These are phyloP conservation scores for Miscanthus lutarioriparius DNA, from an alignment of 176 grass and related monocot species.

Conservation along the genomic window DNA sequence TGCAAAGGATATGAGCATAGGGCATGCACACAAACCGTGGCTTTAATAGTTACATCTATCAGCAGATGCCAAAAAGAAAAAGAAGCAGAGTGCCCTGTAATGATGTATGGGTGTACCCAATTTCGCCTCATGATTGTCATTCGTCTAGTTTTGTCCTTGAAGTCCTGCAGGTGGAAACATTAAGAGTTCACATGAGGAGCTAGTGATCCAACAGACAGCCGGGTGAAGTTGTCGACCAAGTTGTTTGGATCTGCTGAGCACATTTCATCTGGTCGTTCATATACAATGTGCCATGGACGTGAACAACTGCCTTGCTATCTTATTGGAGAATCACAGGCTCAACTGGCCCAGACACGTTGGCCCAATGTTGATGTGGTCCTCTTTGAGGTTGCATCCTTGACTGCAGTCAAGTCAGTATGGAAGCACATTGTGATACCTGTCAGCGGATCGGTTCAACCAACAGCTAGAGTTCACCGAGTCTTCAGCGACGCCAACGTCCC, in stretches of 20 bases:
- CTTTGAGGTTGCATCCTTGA: background rate
- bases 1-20: background rate
- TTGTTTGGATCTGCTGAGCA: background rate
- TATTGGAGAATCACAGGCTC: background rate
- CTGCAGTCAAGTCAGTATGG: slow-evolving; percentile 13
- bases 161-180: background rate
- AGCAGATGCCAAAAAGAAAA: background rate
- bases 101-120: background rate
- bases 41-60: no score
- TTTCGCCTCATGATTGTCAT: background rate
- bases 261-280: background rate
- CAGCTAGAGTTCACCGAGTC: no score
- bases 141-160: background rate
- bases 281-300: background rate
- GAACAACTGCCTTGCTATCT: background rate
- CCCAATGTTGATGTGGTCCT: background rate
- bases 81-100: background rate
- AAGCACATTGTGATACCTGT: slow-evolving; percentile 14
- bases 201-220: background rate
- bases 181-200: slow-evolving; percentile 16
- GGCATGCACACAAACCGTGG: no score
- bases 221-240: slow-evolving; percentile 14
- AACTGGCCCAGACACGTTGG: background rate
- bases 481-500: no score
- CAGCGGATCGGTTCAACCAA: no score